These are phyloP conservation scores for Lathyrus sativus DNA, from an alignment of 306 rosid species.

Conservation along the genomic window DNA sequence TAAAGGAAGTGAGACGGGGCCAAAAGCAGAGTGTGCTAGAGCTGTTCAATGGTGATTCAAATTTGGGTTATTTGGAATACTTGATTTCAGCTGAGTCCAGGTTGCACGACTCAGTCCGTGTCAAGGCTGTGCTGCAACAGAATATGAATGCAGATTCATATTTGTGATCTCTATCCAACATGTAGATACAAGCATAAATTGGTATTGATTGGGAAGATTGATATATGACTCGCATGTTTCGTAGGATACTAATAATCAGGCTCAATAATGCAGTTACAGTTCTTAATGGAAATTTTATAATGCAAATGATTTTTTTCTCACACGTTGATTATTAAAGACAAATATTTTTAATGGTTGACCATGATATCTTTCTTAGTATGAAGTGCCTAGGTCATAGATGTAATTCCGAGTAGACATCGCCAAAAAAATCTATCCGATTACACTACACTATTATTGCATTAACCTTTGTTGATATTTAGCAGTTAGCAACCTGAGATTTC, in stretches of 20 bases:
- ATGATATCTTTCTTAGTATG: not conserved
- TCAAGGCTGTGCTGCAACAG: not conserved
- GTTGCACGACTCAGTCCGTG: not conserved
- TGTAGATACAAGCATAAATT: not conserved
- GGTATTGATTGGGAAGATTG: not conserved
- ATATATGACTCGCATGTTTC: not conserved
- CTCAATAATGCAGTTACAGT: not conserved
- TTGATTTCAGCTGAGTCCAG: not conserved
- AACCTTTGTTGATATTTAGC: conserved; percentile 6
- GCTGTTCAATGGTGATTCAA: not conserved
- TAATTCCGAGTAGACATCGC: not conserved
- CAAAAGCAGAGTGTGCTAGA: not conserved
- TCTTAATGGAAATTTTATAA: conserved; percentile 32
- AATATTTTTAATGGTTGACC: conserved; percentile 15
- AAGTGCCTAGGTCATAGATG: not conserved
- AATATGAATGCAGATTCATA: not conserved
- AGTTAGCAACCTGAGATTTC: conserved; percentile 24
- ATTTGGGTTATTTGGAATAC: not conserved
- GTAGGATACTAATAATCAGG: not conserved
- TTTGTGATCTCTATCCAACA: not conserved
- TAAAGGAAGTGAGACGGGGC: not conserved
- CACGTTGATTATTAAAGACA: conserved; percentile 8
- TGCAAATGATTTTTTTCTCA: conserved; percentile 11
- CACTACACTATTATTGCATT: conserved; percentile 4
- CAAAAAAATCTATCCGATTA: conserved; percentile 11